Base-by-base conservation (phyloP, 768 basidiomycete species). In the Lentinula edodes region DNA sequence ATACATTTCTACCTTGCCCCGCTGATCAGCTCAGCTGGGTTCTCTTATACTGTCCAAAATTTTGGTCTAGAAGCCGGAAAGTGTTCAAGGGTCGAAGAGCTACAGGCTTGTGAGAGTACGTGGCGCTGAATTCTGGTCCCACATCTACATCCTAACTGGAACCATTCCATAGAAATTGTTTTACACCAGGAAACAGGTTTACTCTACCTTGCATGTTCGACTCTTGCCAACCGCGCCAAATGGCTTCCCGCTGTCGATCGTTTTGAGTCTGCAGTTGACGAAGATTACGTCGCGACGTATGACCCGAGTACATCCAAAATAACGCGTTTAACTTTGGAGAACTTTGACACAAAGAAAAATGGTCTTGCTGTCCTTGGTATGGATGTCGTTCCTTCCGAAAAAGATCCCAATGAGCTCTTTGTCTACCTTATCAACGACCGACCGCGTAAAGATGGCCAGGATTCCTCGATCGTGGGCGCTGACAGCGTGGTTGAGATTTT, bases 401-500 rank as follows among this genome's bases (percentile, higher is more conserved):
- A 75, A 3, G 72, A 86, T 60, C 75, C 82, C 6, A 71, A 76
- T 9, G 71, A 79, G 53, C 77, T 89, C 10, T 88, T 81, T 63
- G 74, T 90, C 12, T 90, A 89, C 66, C 74, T 88, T 18, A 75
- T 91, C 65, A 91, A 91, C 69, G 88, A 91, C 69, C 83, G 86
- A 32, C 75, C 73, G 16, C 88, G 87, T 0, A 61, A 74, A 2
- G 71, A 71, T n/a, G 75, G 71, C 13, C 66, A 69, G 12, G 68
- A 74, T n/a, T 72, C 82, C 1, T 65, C 61, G 5, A 65, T 69
- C 15, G 76, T 80, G 6, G 90, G 90, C 23, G 87, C 89, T 1
- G 85, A 91, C 68, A 89, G 88, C 1, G 81, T 77, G 56, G 74
- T 92, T 28, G 90, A 92, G 69, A 78, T 92, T 23, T 90, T 91